These are phyloP conservation scores for Hygrophoropsis aurantiaca DNA, from an alignment of 768 basidiomycete genomes.

Conservation along the genomic window DNA sequence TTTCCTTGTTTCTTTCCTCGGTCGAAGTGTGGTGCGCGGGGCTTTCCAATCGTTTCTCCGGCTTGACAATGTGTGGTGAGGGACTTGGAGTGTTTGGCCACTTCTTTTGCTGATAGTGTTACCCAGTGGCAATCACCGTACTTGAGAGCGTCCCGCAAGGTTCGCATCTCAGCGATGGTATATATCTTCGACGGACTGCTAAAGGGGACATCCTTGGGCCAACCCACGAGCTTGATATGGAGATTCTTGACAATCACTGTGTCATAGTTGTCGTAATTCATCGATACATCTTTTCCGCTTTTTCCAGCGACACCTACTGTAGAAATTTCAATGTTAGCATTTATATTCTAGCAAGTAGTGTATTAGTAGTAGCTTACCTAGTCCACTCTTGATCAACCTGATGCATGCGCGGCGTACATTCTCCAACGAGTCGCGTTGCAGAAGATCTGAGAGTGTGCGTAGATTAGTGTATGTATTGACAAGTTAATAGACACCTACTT, in stretches of 20 bases:
- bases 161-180: constrained; percentile 1
- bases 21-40: background rate
- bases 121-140: constrained; percentile 2
- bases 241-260: constrained; percentile 7
- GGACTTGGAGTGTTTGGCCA: background rate
- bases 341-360: too few species aligned
- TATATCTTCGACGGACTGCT: constrained; percentile 4
- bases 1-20: background rate
- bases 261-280: constrained; percentile 17
- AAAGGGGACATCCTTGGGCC: constrained; percentile 12
- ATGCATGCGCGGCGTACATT: constrained; percentile 1
- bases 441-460: background rate
- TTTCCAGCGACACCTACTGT: constrained; percentile 1
- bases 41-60: background rate
- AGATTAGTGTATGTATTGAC: background rate
- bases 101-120: background rate
- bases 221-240: constrained; percentile 12
- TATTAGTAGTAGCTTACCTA: constrained; percentile 6
- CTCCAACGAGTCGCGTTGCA: constrained; percentile 1
- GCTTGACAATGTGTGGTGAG: background rate
- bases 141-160: constrained; percentile 5
- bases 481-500: background rate
- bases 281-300: background rate
- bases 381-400: constrained; percentile 2
- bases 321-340: background rate